phyloP scores from a whole-genome alignment of 768 basidiomycete species.

The Sporobolomyces roseus region DNA sequence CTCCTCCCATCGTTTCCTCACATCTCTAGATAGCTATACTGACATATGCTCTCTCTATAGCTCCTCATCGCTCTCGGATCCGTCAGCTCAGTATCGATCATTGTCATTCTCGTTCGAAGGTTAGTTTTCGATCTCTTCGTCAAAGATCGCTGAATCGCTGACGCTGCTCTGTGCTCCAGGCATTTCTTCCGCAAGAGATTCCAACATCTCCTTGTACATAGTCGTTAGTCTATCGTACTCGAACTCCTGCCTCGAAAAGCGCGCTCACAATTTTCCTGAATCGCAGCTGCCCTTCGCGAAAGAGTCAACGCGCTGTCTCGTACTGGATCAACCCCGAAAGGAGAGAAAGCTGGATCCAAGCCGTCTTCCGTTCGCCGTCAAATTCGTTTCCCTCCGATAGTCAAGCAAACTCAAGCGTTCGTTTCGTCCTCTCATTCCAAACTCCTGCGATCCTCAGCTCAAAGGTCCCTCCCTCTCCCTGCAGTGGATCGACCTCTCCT shows the following conservation, averaged over 20 bases:
- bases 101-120: conserved; percentile 31
- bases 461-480: too few species aligned
- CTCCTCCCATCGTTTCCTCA: too few species aligned
- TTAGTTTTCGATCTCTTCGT: background rate
- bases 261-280: background rate
- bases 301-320: too few species aligned
- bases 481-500: too few species aligned
- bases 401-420: background rate
- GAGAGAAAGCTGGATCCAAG: too few species aligned
- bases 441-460: too few species aligned
- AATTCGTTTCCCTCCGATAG: too few species aligned
- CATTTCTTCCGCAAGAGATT: conserved; percentile 12
- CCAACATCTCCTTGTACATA: conserved; percentile 9
- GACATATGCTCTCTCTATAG: conserved; percentile 52
- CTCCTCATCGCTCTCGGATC: conserved; percentile 20
- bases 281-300: conserved; percentile 2
- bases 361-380: too few species aligned
- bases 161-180: background rate
- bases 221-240: background rate
- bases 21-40: too few species aligned
- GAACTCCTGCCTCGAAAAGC: background rate
- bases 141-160: too few species aligned
- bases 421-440: too few species aligned
- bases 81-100: conserved; percentile 12
- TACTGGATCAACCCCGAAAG: too few species aligned